Evolutionary conservation across 202 grass and related monocot species (phyloP).

Genomic region (Zoysia matrella): DNA sequence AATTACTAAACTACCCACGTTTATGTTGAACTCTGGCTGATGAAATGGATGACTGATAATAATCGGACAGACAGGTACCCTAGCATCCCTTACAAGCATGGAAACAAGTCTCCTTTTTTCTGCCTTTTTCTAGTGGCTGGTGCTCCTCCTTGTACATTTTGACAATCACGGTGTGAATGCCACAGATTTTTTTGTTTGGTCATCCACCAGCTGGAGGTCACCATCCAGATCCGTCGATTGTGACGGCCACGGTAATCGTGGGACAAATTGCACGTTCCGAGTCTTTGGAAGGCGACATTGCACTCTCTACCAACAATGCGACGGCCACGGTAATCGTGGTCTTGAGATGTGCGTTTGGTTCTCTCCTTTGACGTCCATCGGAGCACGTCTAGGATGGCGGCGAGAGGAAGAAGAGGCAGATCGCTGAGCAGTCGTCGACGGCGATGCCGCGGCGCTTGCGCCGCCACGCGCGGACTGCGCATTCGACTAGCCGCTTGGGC

Average conservation of each 20-base stretch:
- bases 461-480: conserved; percentile 70
- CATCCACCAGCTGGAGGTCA: conserved; percentile 32
- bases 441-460: conserved; percentile 68
- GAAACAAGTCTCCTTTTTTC: background rate
- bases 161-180: conserved; percentile 34
- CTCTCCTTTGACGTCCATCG: conserved; percentile 4
- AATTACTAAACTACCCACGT: too few relatives aligned
- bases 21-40: too few relatives aligned
- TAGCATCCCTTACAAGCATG: too few relatives aligned
- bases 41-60: too few relatives aligned
- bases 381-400: conserved; percentile 32
- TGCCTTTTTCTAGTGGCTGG: conserved; percentile 21
- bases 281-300: conserved; percentile 27
- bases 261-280: conserved; percentile 34
- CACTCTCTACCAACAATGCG: background rate
- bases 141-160: conserved; percentile 31
- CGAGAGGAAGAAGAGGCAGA: conserved; percentile 89
- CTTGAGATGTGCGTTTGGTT: background rate
- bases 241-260: conserved; percentile 12
- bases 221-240: conserved; percentile 16
- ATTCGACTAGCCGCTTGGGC: conserved; percentile 74
- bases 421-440: conserved; percentile 90
- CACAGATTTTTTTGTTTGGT: background rate
- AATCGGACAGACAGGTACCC: too few relatives aligned
- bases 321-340: background rate